A percentile compares a stretch with the other conserved stretches of the same genome.
phyloP scores from a whole-genome alignment of 345 rosid species.

The Citrus hindsii region DNA sequence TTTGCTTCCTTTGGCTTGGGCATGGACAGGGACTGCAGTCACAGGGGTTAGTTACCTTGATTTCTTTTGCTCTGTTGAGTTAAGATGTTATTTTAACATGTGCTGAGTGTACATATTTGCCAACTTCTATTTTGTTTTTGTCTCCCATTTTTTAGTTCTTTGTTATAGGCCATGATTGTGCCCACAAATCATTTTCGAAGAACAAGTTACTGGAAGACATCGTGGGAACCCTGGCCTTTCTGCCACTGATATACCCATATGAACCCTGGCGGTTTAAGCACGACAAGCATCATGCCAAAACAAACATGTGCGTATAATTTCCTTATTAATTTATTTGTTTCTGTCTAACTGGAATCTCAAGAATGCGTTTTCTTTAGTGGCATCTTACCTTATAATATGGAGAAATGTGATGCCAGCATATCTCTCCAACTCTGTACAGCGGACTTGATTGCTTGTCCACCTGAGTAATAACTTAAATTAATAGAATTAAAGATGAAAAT shows the following conservation, averaged over 20 bases:
- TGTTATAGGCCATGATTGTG: slow-evolving; percentile 99
- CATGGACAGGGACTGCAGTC: slow-evolving; percentile 93
- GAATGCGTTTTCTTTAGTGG: not conserved
- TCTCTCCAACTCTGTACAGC: not conserved
- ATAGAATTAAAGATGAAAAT: not conserved
- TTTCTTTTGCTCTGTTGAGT: not conserved
- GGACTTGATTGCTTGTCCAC: not conserved
- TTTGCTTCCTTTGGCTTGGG: slow-evolving; percentile 95
- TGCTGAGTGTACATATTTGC: not conserved
- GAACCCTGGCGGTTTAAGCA: slow-evolving; percentile 99
- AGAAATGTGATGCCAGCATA: not conserved
- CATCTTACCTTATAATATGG: not conserved
- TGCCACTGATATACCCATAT: slow-evolving; percentile 88
- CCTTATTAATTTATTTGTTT: slow-evolving; percentile 6
- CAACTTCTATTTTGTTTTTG: slow-evolving; percentile 14
- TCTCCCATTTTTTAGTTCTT: slow-evolving; percentile 55
- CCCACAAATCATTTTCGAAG: slow-evolving; percentile 89
- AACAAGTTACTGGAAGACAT: slow-evolving; percentile 89
- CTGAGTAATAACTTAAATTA: not conserved
- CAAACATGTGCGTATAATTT: slow-evolving; percentile 65
- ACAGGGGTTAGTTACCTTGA: slow-evolving; percentile 61
- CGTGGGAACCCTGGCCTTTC: slow-evolving; percentile 87
- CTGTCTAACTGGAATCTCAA: not conserved
- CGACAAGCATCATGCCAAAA: slow-evolving; percentile 91
- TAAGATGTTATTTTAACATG: not conserved